Evolutionary conservation across 1,284 basidiomycete species (phyloP), one percentile per base, ranked within the genome.

Genomic region (Heterobasidion occidentale): DNA sequence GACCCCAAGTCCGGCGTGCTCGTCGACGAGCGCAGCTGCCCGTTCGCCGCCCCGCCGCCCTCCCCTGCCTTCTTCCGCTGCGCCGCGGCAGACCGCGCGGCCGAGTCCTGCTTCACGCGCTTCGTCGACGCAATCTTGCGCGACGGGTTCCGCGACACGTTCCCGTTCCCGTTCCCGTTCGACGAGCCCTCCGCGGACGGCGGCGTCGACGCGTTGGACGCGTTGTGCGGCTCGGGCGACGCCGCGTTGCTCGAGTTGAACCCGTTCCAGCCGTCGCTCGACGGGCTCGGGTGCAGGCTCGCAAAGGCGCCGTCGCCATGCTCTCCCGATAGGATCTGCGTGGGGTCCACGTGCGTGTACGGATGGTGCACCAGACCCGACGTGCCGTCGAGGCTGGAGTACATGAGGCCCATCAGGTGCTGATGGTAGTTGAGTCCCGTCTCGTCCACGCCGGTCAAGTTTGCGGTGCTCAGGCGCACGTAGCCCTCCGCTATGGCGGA

Each of bases 321-420:
- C 51, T 77, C 77, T 50, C 72, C 72, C 9, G 84, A 78, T 54
- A 93, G 73, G 51, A 94, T 88, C 69, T 94, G 90, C 19, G 84
- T 86, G 2, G 93, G 92, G 73, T 95, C 90, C 59, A 95, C 88
- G 69, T 92, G 88, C 36, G 91, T 93, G 72, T 84, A 92, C 4
- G 83, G 83, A 52, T 77, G 77, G 51, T 61, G 60, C 42, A 46
- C 51, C 46, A 57, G 51, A 48, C n/a, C 14, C 33, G 49, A 35
- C n/a, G 49, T 27, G 14, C 20, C 33, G 27, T 51, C 49, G 58
- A 83, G 67, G 56, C 72, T 70, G 33, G 80, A 71, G 65, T 84
- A 88, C 63, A 84, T 51, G 77, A 88, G 72, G 52, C 80, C 78
- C 70, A 88, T 79, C 55, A 89, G 68, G 51, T 83, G 80, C 60